phyloP scores from a whole-genome alignment of 2,329 filamentous ascomycete genomes.

The Colletotrichum viniferum region DNA sequence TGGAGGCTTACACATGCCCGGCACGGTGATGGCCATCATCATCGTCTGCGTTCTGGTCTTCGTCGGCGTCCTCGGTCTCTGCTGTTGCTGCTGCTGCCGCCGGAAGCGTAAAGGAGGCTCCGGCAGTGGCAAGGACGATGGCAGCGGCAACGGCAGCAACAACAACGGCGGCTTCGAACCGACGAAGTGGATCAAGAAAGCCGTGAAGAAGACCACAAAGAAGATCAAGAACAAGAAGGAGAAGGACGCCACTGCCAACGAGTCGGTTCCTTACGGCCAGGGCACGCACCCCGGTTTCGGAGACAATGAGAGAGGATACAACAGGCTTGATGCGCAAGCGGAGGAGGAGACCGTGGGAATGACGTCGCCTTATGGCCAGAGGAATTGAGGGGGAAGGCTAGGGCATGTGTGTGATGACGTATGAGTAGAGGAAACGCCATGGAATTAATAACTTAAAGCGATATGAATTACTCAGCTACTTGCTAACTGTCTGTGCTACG shows the following conservation, averaged over 20 bases:
- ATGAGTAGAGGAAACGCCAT: background rate
- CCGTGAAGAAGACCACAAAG: background rate
- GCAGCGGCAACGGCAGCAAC: background rate
- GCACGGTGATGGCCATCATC: background rate
- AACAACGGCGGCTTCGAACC: background rate
- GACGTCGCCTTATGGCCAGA: background rate
- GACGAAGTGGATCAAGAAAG: slow-evolving; percentile 4
- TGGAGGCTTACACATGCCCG: slow-evolving; percentile 15
- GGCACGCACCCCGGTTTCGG: slow-evolving; percentile 4
- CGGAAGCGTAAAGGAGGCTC: background rate
- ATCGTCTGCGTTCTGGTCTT: background rate
- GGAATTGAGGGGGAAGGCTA: background rate
- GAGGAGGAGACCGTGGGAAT: background rate
- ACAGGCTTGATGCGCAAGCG: background rate
- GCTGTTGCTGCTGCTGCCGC: slow-evolving; percentile 2
- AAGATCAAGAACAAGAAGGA: slow-evolving; percentile 5
- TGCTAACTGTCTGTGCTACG: background rate
- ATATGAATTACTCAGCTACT: background rate
- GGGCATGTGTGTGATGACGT: background rate
- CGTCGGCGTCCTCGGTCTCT: background rate
- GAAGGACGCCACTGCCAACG: background rate
- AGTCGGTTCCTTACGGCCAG: background rate
- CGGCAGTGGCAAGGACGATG: background rate
- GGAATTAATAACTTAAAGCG: background rate
- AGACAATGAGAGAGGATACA: background rate